A percentile compares a stretch with the other conserved stretches of the same genome.
These are phyloP conservation scores for Globisporangium rhizosaccharum DNA, from an alignment of 352 stramenopile species.

Conservation along the genomic window DNA sequence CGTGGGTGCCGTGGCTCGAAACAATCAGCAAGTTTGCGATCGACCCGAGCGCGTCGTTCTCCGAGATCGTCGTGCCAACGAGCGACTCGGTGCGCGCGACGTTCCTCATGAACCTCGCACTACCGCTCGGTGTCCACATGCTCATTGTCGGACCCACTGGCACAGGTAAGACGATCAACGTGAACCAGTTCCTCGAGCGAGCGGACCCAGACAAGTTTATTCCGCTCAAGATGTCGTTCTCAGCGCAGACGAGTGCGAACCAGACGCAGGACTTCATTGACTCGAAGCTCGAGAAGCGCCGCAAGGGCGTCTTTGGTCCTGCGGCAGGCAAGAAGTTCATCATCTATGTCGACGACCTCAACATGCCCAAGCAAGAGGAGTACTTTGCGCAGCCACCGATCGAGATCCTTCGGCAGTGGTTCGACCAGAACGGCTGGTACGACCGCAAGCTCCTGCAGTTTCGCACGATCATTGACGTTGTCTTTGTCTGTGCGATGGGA, in stretches of 20 bases:
- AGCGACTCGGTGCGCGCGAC: slow-evolving; percentile 91
- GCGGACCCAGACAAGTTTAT: slow-evolving; percentile 88
- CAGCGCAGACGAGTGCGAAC: slow-evolving; percentile 89
- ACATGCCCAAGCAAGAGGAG: slow-evolving; percentile 94
- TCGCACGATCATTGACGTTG: slow-evolving; percentile 88
- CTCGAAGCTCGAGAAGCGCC: slow-evolving; percentile 90
- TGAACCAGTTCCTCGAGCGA: slow-evolving; percentile 89
- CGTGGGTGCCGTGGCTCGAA: slow-evolving; percentile 90
- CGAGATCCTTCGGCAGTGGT: slow-evolving; percentile 93
- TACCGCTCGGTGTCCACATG: slow-evolving; percentile 84
- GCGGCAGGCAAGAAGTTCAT: slow-evolving; percentile 89
- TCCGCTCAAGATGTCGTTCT: slow-evolving; percentile 91
- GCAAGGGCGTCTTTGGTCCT: slow-evolving; percentile 91
- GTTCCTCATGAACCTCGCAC: slow-evolving; percentile 87
- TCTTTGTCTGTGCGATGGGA: slow-evolving; percentile 82
- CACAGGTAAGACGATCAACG: slow-evolving; percentile 94
- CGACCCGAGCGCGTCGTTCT: slow-evolving; percentile 79
- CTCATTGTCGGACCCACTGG: slow-evolving; percentile 92
- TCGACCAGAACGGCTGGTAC: slow-evolving; percentile 94
- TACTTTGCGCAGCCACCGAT: slow-evolving; percentile 94
- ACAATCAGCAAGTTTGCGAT: slow-evolving; percentile 79
- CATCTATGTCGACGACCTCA: slow-evolving; percentile 93
- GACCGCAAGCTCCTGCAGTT: slow-evolving; percentile 91
- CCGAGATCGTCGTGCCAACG: slow-evolving; percentile 92
- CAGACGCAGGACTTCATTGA: slow-evolving; percentile 94